Conservation (phyloP, 768 basidiomycete genomes). For the Amyloporia xantha region DNA sequence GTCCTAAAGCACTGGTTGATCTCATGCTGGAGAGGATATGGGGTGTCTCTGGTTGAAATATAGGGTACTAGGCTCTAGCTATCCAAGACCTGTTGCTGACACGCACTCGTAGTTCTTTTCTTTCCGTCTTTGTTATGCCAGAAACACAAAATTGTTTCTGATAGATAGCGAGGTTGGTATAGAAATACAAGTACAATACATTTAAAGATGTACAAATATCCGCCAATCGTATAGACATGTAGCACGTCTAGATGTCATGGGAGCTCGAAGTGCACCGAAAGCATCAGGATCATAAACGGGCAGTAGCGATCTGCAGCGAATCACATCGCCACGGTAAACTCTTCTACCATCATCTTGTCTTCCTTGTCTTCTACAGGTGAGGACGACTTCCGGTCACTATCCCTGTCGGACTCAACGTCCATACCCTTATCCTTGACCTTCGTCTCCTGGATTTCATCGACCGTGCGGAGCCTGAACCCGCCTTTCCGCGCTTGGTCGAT, state of each 20-base stretch:
- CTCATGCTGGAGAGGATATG: conserved; percentile 52
- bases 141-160: too few species aligned
- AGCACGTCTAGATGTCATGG: too few species aligned
- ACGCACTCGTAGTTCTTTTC: neutral
- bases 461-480: conserved; percentile 45
- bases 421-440: conserved; percentile 10
- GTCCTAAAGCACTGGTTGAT: conserved; percentile 41
- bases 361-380: conserved; percentile 16
- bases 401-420: neutral
- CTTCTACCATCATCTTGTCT: conserved; percentile 17
- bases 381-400: conserved; percentile 2
- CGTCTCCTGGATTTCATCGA: conserved; percentile 33
- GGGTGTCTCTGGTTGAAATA: conserved; percentile 26
- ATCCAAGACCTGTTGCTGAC: neutral
- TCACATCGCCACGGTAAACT: conserved; percentile 13
- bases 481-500: conserved; percentile 41
- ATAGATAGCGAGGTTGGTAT: too few species aligned
- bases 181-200: too few species aligned
- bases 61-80: neutral
- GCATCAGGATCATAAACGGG: too few species aligned
- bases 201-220: too few species aligned
- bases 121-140: neutral
- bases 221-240: too few species aligned
- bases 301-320: too few species aligned
- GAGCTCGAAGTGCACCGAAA: too few species aligned